Evolutionary conservation across 2,329 filamentous ascomycete genomes (phyloP), one percentile per base, ranked within the genome.

Genomic region (Cercospora zeae-maydis): DNA sequence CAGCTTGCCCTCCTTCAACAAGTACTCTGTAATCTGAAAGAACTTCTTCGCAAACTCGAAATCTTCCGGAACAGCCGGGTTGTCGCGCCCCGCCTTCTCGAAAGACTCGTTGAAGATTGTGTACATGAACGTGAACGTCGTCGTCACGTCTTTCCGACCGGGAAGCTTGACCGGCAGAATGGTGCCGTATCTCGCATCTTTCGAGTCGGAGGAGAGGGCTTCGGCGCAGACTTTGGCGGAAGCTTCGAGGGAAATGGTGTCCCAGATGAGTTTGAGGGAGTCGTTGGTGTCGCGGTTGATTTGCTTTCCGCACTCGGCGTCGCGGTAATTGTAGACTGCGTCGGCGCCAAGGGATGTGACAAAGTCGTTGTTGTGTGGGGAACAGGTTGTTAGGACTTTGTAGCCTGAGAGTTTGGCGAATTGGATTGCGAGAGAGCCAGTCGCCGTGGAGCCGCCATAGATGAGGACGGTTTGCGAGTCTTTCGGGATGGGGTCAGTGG

Each of bases 371-470:
- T 82, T 82, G 54, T 73, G 75, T 0, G 80, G 77, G 1, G 78
- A 81, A 59, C 77, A 77, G 10, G 80, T 83, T 1, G 78, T 75
- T 31, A 80, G 69, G 54, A 82, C 79, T 45, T 75, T 69, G 59
- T 69, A 71, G 24, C 70, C 69, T 1, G 68, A 55, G 6, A 81
- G 72, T 63, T 82, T 82, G 10, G 80, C 81, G 63, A 73, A 82
- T 65, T 83, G 82, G 39, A 83, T 78, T 5, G 79, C 81, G 3
- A 83, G 73, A 2, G 76, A 75, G 1, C 81, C 82, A 0, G 81
- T 83, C 8, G 81, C 81, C 2, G 80, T 81, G 24, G 78, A 80
- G 14, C 77, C 81, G 54, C 81, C 69, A 65, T 83, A 83, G 62
- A 84, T 80, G 16, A 84, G 71, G 16, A 84, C 70, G 0, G 79